Base-by-base conservation (phyloP, 2,329 filamentous ascomycete species). In the Hypoxylon sp. region DNA sequence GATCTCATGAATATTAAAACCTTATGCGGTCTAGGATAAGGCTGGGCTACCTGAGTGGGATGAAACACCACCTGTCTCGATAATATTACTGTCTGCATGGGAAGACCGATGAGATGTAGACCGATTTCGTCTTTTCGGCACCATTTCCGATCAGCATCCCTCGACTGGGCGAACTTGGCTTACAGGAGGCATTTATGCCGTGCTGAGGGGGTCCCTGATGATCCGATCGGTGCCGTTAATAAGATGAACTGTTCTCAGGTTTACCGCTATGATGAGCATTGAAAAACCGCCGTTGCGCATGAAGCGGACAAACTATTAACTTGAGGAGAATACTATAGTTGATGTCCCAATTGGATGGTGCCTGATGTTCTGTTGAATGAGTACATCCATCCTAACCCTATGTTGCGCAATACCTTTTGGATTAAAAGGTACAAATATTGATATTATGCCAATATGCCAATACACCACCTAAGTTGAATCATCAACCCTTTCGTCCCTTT, bases 1-100 rank as follows among this genome's bases (percentile, higher is more conserved):
- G 43, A 50, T 6, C 21, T 50, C 19, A 9, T 49, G 41, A 61
- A 23, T 30, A 55, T 63, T 49, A 30, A 49, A 30, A 13, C n/a
- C 21, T 61, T 41, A 56, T 52, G 51, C 51, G 45, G 30, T 30
- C 68, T 60, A 43, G 52, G 30, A 50, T 53, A 58, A 60, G 63
- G 56, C 63, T 66, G 41, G 53, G 45, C 19, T 60, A 13, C 48
- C 49, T 41, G 55, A 45, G 63, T 55, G 52, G 60, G 66, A 69
- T 71, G 68, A 71, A 71, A 71, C 68, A 60, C 49, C 36, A 51
- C 60, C 30, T 62, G 68, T 71, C 65, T 71, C 68, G 66, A 69
- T 69, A 21, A 63, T 50, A 69, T 68, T 70, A 61, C 60, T 63
- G 45, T 41, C 60, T 57, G 21, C 57, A 50, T 52, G 53, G 60